phyloP scores from a whole-genome alignment of 768 basidiomycete species.

The Rhizopogon vinicolor region DNA sequence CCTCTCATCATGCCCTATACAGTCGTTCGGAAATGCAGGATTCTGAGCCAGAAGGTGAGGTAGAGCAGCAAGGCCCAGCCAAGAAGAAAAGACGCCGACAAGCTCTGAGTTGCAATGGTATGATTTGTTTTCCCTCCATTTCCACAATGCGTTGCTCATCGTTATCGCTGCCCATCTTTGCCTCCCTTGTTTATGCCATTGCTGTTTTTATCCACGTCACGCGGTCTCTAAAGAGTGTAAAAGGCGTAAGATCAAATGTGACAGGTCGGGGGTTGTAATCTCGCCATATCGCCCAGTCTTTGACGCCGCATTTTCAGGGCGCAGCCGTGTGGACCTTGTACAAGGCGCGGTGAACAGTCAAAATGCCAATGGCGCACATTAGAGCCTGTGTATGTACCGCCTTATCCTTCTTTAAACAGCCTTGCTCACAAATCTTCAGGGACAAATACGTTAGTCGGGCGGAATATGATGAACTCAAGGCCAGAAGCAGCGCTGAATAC shows the following conservation, averaged over 20 bases:
- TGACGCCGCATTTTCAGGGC: slow-evolving; percentile 41
- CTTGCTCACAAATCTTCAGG: slow-evolving; percentile 30
- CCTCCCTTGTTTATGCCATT: slow-evolving; percentile 7
- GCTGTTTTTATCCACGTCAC: slow-evolving; percentile 9
- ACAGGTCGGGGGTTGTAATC: slow-evolving; percentile 44
- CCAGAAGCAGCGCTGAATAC: slow-evolving; percentile 32
- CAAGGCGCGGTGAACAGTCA: slow-evolving; percentile 71
- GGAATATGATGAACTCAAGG: slow-evolving; percentile 74
- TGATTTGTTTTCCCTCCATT: slow-evolving; percentile 24
- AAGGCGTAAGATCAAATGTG: slow-evolving; percentile 83
- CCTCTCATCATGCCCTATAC: slow-evolving; percentile 19
- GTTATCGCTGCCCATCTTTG: slow-evolving; percentile 16
- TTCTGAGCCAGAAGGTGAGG: slow-evolving; percentile 53
- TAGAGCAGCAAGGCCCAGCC: slow-evolving; percentile 50
- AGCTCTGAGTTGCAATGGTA: slow-evolving; percentile 83
- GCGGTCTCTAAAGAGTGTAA: slow-evolving; percentile 60
- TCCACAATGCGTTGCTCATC: slow-evolving; percentile 19
- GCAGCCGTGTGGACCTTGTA: slow-evolving; percentile 80
- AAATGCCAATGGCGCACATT: slow-evolving; percentile 83
- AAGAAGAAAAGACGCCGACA: slow-evolving; percentile 84
- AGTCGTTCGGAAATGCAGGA: slow-evolving; percentile 38
- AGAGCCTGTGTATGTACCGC: slow-evolving; percentile 64
- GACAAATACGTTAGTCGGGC: slow-evolving; percentile 79
- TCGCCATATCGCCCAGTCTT: slow-evolving; percentile 3
- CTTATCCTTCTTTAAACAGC: not conserved